These are phyloP conservation scores for Aureobasidium melanogenum DNA, from an alignment of 2,329 filamentous ascomycete genomes.

Conservation along the genomic window DNA sequence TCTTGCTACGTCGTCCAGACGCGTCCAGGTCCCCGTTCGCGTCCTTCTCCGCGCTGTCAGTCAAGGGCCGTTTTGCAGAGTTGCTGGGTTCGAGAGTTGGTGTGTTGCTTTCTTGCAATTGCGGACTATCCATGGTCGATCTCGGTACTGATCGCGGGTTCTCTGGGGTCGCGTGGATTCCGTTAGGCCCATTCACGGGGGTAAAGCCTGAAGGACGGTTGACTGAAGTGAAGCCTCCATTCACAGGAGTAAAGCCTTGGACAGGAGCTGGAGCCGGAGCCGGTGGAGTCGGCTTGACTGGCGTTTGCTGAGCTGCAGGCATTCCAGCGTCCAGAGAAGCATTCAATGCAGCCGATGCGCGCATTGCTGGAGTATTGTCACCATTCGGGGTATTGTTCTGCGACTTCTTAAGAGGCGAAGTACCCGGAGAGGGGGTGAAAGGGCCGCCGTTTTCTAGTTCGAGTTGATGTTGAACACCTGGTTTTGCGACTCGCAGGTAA, in stretches of 20 bases:
- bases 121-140: constrained; percentile 53
- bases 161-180: constrained; percentile 45
- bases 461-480: constrained; percentile 90
- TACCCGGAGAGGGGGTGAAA: constrained; percentile 66
- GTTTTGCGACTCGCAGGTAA: constrained; percentile 82
- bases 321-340: constrained; percentile 32
- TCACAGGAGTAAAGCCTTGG: constrained; percentile 66
- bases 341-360: constrained; percentile 48
- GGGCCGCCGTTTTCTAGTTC: constrained; percentile 90
- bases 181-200: constrained; percentile 47
- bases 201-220: constrained; percentile 51
- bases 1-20: constrained; percentile 69
- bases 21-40: constrained; percentile 48
- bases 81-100: constrained; percentile 51
- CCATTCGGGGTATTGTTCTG: constrained; percentile 38
- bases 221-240: constrained; percentile 57
- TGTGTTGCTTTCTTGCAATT: constrained; percentile 54
- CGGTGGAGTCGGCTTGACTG: constrained; percentile 12
- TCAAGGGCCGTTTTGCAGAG: constrained; percentile 60
- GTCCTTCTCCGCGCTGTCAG: constrained; percentile 43
- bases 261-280: constrained; percentile 28
- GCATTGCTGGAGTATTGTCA: constrained; percentile 57
- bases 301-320: constrained; percentile 29
- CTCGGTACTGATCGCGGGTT: constrained; percentile 51
- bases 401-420: constrained; percentile 60